phyloP scores from a whole-genome alignment of 345 rosid species.

The Hypericum perforatum region DNA sequence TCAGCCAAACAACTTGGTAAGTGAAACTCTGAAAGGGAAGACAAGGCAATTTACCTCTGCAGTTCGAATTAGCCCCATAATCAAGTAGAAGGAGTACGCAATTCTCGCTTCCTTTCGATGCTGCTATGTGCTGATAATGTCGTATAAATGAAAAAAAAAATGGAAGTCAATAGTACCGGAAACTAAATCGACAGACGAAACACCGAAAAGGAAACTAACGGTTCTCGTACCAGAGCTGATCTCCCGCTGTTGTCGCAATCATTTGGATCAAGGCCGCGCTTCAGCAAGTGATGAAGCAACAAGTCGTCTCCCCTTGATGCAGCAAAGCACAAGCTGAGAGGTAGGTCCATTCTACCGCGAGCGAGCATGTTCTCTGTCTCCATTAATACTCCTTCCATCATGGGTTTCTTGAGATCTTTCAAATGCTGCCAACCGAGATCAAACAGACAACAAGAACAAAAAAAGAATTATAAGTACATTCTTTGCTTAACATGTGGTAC shows the following conservation, averaged over 20 bases:
- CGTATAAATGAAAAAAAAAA: not conserved
- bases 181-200: not conserved
- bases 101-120: slow-evolving; percentile 61
- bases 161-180: not conserved
- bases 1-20: too few species aligned
- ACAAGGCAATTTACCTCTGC: slow-evolving; percentile 41
- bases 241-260: slow-evolving; percentile 22
- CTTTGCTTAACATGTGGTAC: not conserved
- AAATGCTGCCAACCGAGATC: slow-evolving; percentile 25
- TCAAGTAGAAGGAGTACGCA: slow-evolving; percentile 70
- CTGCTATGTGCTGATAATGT: slow-evolving; percentile 64
- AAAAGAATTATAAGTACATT: not conserved
- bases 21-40: too few species aligned
- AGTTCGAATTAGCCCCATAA: slow-evolving; percentile 53
- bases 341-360: slow-evolving; percentile 66
- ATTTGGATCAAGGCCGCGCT: slow-evolving; percentile 23
- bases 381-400: slow-evolving; percentile 51
- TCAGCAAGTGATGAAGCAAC: slow-evolving; percentile 17
- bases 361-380: slow-evolving; percentile 80
- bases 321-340: slow-evolving; percentile 45
- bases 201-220: not conserved
- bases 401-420: slow-evolving; percentile 59
- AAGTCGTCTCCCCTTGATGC: slow-evolving; percentile 20
- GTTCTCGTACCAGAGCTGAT: slow-evolving; percentile 17
- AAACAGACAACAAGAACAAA: not conserved